Evolutionary conservation across 2,329 filamentous ascomycete species (phyloP).

Genomic region (Claviceps maximensis): DNA sequence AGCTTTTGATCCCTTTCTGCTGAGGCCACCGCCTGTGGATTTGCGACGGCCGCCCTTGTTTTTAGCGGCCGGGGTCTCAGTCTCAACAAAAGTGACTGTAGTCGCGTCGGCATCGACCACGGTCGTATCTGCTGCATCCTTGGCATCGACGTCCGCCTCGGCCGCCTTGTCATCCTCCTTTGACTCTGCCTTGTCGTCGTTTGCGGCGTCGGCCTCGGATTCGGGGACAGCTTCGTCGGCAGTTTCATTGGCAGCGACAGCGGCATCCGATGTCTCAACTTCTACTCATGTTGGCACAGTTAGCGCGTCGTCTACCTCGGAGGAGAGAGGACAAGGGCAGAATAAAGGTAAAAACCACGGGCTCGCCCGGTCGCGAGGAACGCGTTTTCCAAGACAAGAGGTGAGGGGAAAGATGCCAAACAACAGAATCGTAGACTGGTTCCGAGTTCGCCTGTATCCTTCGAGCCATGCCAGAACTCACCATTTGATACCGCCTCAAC

Average conservation of each 20-base stretch:
- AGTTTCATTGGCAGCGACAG: not conserved
- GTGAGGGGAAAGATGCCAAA: not conserved
- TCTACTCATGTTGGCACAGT: conserved; percentile 1
- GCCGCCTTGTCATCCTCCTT: conserved; percentile 13
- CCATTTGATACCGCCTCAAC: conserved; percentile 18
- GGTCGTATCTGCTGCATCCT: conserved; percentile 16
- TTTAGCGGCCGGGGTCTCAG: conserved; percentile 20
- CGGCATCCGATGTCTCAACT: conserved; percentile 17
- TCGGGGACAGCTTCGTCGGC: not conserved
- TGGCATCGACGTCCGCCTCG: conserved; percentile 41
- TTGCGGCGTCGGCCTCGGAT: conserved; percentile 11
- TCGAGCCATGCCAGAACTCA: conserved; percentile 13
- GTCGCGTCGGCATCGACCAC: conserved; percentile 8
- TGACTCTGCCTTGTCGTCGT: conserved; percentile 14
- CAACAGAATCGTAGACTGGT: not conserved
- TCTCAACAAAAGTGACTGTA: conserved; percentile 15
- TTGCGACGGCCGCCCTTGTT: conserved; percentile 57
- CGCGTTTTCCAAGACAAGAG: not conserved
- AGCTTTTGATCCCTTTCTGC: conserved; percentile 69
- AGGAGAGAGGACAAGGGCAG: not conserved
- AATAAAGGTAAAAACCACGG: not conserved
- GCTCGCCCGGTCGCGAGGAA: not conserved
- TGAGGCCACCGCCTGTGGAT: conserved; percentile 62
- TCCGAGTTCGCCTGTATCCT: not conserved
- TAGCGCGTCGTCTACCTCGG: not conserved